Evolutionary conservation across 106 monocot species (phyloP).

Genomic region (Chionographis japonica): DNA sequence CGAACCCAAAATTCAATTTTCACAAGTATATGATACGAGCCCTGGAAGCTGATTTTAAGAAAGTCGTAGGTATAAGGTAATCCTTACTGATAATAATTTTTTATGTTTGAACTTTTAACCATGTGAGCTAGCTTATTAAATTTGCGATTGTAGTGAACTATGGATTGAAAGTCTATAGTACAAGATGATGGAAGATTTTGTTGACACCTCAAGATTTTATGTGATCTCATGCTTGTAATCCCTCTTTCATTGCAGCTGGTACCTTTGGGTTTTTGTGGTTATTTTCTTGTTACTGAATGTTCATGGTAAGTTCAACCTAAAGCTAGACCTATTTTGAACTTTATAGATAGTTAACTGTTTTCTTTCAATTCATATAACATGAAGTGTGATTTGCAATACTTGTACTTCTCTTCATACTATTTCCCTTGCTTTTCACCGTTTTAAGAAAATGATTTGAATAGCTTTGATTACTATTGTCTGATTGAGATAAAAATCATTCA

Average conservation of each 20-base stretch:
- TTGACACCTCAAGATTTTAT: not conserved
- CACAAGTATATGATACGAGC: constrained; percentile 60
- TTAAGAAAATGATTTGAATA: no score
- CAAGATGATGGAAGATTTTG: not conserved
- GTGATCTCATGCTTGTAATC: not conserved
- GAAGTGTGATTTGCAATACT: no score
- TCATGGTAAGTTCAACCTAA: constrained; percentile 37
- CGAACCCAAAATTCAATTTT: constrained; percentile 56
- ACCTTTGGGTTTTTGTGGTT: constrained; percentile 81
- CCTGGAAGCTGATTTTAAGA: constrained; percentile 69
- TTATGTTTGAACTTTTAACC: not conserved
- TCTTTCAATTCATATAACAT: no score
- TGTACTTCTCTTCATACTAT: no score
- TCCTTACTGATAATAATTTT: not conserved
- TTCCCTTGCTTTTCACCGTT: no score
- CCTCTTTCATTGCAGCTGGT: constrained; percentile 61
- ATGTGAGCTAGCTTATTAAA: not conserved
- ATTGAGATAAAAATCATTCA: no score
- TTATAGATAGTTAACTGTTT: no score
- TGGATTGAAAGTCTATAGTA: not conserved
- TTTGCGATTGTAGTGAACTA: not conserved
- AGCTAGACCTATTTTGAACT: no score
- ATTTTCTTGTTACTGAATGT: constrained; percentile 76
- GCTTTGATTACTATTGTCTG: no score
- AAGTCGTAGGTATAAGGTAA: constrained; percentile 86